Evolutionary conservation across 805 yeast species (phyloP).

Genomic region (Cyberlindnera samutprakarnensis): DNA sequence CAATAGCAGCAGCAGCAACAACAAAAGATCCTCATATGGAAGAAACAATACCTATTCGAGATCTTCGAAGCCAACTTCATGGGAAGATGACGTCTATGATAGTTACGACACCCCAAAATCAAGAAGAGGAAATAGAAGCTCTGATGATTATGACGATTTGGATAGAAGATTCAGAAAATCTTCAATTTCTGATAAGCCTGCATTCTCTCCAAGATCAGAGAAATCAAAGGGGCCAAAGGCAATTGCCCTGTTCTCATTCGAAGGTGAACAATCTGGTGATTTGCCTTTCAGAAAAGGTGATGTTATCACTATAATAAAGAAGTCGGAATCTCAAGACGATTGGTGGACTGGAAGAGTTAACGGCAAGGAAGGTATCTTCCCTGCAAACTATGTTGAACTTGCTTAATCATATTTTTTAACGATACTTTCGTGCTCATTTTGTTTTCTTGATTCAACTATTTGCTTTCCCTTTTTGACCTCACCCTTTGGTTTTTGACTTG

Average conservation of each 20-base stretch:
- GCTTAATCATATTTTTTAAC: slow-evolving; percentile 23
- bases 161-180: slow-evolving; percentile 34
- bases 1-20: slow-evolving; percentile 24
- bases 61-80: slow-evolving; percentile 35
- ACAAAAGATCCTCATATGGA: slow-evolving; percentile 6
- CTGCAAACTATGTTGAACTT: slow-evolving; percentile 92
- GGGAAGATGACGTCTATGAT: slow-evolving; percentile 90
- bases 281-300: slow-evolving; percentile 92
- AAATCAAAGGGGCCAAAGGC: slow-evolving; percentile 64
- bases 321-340: slow-evolving; percentile 83
- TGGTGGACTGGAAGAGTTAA: slow-evolving; percentile 98
- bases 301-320: slow-evolving; percentile 77
- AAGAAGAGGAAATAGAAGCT: not conserved
- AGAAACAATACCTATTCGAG: slow-evolving; percentile 3
- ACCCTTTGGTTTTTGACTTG: no score
- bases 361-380: slow-evolving; percentile 87
- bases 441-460: no score
- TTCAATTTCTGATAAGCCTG: slow-evolving; percentile 29
- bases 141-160: slow-evolving; percentile 28
- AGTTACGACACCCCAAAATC: slow-evolving; percentile 26
- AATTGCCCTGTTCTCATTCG: slow-evolving; percentile 80
- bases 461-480: no score
- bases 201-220: slow-evolving; percentile 35
- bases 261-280: slow-evolving; percentile 92
- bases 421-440: no score